Conservation (phyloP, 192 early-diverging fungal genomes). For the Entrophospora sp. region DNA sequence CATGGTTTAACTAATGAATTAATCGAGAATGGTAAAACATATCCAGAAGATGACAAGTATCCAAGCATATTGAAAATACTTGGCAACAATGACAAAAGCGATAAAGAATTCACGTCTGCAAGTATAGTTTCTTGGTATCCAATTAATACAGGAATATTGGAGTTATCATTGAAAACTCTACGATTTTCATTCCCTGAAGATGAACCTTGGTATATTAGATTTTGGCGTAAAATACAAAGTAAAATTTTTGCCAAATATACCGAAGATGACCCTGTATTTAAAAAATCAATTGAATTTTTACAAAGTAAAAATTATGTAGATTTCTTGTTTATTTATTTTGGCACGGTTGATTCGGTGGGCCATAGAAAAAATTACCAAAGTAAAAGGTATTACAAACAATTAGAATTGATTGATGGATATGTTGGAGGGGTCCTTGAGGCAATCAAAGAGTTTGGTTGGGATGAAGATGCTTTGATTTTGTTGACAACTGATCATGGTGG, state of each 20-base stretch:
- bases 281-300: background rate
- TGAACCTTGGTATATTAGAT: background rate
- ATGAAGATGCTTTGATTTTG: background rate
- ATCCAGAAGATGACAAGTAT: constrained; percentile 6
- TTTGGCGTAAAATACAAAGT: background rate
- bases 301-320: background rate
- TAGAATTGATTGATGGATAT: constrained; percentile 6
- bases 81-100: background rate
- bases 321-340: constrained; percentile 14
- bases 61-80: constrained; percentile 18
- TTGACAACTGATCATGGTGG: constrained; percentile 22
- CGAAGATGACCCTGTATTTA: background rate
- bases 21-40: background rate
- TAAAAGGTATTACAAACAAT: constrained; percentile 8
- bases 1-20: constrained; percentile 14
- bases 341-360: constrained; percentile 3
- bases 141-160: constrained; percentile 18
- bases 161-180: background rate
- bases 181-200: background rate
- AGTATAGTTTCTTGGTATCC: constrained; percentile 9
- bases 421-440: background rate
- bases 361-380: background rate
- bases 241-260: background rate
- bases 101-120: constrained; percentile 11
- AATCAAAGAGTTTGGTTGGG: background rate